A percentile compares a stretch with the other conserved stretches of the same genome.
phyloP scores from a whole-genome alignment of 345 rosid species.

The Corymbia maculata region DNA sequence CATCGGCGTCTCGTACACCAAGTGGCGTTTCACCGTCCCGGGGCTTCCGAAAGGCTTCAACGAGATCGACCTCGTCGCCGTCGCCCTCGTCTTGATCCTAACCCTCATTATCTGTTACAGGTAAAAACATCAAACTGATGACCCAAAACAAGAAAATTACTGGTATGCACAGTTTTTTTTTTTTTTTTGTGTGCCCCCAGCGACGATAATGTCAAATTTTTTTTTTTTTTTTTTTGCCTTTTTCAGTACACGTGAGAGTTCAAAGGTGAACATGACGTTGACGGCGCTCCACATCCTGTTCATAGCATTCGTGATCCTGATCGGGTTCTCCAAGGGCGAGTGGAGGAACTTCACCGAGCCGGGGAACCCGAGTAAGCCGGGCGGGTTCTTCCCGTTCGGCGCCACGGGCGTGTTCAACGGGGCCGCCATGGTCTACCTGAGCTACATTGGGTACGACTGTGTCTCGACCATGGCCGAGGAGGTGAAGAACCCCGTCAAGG shows the following conservation, averaged over 20 bases:
- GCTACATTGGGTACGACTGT: constrained; percentile 96
- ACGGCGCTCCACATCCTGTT: constrained; percentile 69
- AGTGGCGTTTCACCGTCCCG: constrained; percentile 49
- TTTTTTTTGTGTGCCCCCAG: not conserved
- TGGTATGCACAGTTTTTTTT: not conserved
- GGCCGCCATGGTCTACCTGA: constrained; percentile 73
- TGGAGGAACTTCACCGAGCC: constrained; percentile 48
- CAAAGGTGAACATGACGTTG: constrained; percentile 64
- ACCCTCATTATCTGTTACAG: constrained; percentile 71
- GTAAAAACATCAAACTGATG: not conserved
- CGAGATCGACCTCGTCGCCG: constrained; percentile 64
- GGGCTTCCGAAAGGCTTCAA: constrained; percentile 66
- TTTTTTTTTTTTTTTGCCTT: not conserved
- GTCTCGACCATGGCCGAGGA: constrained; percentile 97
- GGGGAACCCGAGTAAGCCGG: constrained; percentile 30
- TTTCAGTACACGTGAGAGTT: constrained; percentile 64
- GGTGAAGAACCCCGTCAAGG: constrained; percentile 66
- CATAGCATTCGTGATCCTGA: constrained; percentile 59
- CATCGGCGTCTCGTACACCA: constrained; percentile 56
- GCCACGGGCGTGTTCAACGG: constrained; percentile 69
- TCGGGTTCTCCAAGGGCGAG: constrained; percentile 72
- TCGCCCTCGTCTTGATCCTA: constrained; percentile 35
- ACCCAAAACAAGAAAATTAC: not conserved
- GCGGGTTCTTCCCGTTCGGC: constrained; percentile 75
- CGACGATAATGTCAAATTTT: not conserved